phyloP scores from a whole-genome alignment of 2,329 filamentous ascomycete species.

The Aspergillus fructus region DNA sequence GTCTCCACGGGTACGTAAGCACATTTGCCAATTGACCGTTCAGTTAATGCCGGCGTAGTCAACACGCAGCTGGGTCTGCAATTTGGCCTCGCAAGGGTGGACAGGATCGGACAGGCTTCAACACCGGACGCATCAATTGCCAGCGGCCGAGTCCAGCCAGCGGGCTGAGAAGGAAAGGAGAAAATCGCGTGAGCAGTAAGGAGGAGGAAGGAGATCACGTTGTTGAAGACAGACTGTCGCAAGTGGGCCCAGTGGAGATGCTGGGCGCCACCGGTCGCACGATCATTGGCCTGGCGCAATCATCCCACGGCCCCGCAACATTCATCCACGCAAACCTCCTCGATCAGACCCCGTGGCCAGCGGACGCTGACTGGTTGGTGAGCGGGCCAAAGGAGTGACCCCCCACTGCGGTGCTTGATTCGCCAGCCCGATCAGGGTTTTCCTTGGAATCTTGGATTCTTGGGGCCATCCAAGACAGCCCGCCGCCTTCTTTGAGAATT shows the following conservation, averaged over 20 bases:
- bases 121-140: too few species aligned
- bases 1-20: slow-evolving; percentile 5
- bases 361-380: slow-evolving; percentile 6
- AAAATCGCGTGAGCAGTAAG: slow-evolving; percentile 7
- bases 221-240: background rate
- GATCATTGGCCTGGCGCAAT: background rate
- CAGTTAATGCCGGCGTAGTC: background rate
- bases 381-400: slow-evolving; percentile 5
- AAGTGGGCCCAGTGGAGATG: background rate
- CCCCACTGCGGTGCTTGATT: slow-evolving; percentile 1
- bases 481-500: slow-evolving; percentile 11
- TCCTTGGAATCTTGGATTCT: background rate
- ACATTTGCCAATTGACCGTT: background rate
- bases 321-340: slow-evolving; percentile 10
- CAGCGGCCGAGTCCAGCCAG: too few species aligned
- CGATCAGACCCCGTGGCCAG: background rate
- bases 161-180: background rate
- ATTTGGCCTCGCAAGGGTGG: too few species aligned
- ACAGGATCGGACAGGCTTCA: too few species aligned
- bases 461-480: background rate
- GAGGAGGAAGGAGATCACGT: slow-evolving; percentile 4
- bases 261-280: background rate
- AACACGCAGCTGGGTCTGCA: background rate
- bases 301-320: background rate
- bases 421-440: slow-evolving; percentile 1